Base-by-base conservation (phyloP, 73 alveolate genomes). In the Blepharisma japonicum region DNA sequence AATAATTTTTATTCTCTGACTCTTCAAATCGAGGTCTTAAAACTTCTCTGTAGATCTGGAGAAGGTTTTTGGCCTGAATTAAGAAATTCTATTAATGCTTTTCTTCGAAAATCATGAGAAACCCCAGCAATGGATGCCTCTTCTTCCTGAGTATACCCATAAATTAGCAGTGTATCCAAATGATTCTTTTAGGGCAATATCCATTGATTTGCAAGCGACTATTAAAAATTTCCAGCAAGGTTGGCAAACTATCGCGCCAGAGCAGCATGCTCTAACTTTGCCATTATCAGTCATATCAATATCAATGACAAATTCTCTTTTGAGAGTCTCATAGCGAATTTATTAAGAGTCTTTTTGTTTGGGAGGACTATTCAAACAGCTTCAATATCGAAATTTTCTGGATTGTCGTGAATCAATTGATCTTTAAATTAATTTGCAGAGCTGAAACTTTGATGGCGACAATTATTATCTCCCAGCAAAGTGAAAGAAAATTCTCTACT, bases 91-190 rank as follows among this genome's bases (percentile, higher is more conserved):
- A 96, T 93, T 20, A 96, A 90, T 32, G 97, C 94, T 8, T 92
- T 68, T 89, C 99, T 96, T 56, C 89, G 88, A 68, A 90, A 93
- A 82, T 95, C 93, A 53, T 83, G 79, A 85, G 91, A 84, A 90
- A 21, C 92, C 83, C 99, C 99, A 96, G 71, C 97, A 94, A 93
- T 96, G 99, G 68, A 96, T 90, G 55, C 99, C 99, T 93, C 99
- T 96, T 88, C 99, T 91, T 45, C 99, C 99, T 61, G 98, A 94
- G 88, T 92, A 96, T 11, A 95, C 98, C 95, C 97, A 95, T 53
- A 94, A 84, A 47, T 90, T 76, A 70, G 82, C 78, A 45, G 87
- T 77, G 79, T 90, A 96, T 11, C 99, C 99, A 84, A 96, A 96
- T 87, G 94, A 97, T 68, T 87, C 88, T n/a, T 82, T 86, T 66